Percentiles rank a stretch among this genome's conserved stretches.
Conservation (phyloP, 495 filamentous ascomycete species). For the Penicillium longicatenatum region DNA sequence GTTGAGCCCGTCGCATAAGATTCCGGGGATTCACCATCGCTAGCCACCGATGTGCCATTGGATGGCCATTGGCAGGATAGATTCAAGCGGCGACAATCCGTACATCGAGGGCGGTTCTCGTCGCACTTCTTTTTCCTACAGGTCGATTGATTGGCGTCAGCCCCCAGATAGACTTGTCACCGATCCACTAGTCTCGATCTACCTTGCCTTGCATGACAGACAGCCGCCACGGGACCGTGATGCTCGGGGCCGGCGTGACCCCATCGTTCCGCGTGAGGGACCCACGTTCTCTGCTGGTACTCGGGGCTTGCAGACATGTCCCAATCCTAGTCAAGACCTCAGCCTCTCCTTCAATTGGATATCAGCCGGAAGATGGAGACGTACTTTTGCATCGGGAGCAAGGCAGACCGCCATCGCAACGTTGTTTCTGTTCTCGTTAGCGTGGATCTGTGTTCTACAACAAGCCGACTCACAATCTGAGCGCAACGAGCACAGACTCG, state of each 20-base stretch:
- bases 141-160: background rate
- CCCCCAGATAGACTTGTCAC: background rate
- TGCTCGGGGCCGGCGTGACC: conserved; percentile 26
- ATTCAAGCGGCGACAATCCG: conserved; percentile 33
- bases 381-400: conserved; percentile 33
- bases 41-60: background rate
- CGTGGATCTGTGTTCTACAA: background rate
- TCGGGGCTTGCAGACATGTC: conserved; percentile 29
- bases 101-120: conserved; percentile 27
- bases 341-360: background rate
- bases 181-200: conserved; percentile 4
- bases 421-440: conserved; percentile 29
- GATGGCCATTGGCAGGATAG: conserved; percentile 25
- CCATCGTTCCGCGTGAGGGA: background rate
- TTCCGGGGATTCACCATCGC: background rate
- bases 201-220: conserved; percentile 35
- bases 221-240: conserved; percentile 33
- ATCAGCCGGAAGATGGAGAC: background rate
- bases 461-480: conserved; percentile 21
- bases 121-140: conserved; percentile 35
- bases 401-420: conserved; percentile 29
- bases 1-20: conserved; percentile 9
- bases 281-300: conserved; percentile 12
- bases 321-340: conserved; percentile 21
- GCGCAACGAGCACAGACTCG: conserved; percentile 36